A percentile compares a stretch with the other conserved stretches of the same genome.
phyloP scores from a whole-genome alignment of 495 filamentous ascomycete genomes.

The Penicillium goetzii region DNA sequence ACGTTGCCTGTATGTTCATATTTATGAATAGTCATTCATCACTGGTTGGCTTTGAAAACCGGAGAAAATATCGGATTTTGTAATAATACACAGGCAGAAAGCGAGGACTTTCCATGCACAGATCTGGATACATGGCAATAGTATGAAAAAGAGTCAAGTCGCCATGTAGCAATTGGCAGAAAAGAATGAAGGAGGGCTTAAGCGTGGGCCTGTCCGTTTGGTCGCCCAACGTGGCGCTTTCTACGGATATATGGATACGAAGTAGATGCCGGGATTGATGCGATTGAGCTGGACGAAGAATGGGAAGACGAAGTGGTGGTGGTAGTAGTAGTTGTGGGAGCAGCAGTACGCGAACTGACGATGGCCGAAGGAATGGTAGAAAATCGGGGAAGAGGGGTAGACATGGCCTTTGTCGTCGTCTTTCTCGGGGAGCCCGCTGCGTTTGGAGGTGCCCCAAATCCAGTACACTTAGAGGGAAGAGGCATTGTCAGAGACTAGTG shows the following conservation, averaged over 20 bases:
- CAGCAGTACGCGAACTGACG: background rate
- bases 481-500: constrained; percentile 2
- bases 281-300: background rate
- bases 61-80: background rate
- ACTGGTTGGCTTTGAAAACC: background rate
- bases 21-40: background rate
- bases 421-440: background rate
- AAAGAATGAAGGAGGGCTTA: background rate
- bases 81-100: background rate
- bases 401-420: background rate
- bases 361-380: background rate
- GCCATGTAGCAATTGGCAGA: background rate
- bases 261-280: background rate
- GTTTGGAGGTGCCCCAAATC: background rate
- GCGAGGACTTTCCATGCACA: background rate
- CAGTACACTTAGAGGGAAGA: constrained; percentile 6
- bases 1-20: too few species aligned
- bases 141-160: background rate
- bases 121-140: background rate
- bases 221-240: background rate
- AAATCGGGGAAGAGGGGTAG: background rate
- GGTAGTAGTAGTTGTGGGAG: background rate
- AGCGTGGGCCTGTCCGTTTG: background rate
- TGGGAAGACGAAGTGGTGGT: background rate
- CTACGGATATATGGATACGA: background rate